Evolutionary conservation across 2,329 filamentous ascomycete species (phyloP), one percentile per base, ranked within the genome.

Genomic region (Cladosporium sp.): DNA sequence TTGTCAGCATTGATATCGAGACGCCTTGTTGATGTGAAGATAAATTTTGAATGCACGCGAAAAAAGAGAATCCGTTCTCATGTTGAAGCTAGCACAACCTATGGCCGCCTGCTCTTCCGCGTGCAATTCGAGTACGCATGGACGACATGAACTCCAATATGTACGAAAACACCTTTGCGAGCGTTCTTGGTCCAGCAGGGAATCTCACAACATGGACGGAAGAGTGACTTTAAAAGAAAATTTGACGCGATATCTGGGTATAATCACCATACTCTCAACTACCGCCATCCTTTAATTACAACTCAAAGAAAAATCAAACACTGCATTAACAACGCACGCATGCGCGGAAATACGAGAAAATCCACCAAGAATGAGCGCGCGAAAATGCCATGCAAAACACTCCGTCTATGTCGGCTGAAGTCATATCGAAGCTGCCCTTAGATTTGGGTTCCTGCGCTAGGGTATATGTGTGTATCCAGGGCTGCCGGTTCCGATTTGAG

Each of bases 221-320:
- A 9, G 30, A 34, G 7, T 34, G 30, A 34, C 30, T 34, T 34
- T 34, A 34, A 34, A 34, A 34, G 30, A 52, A 40, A n/a, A 40
- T n/a, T 40, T 25, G 3, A 17, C 42, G 37, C 47, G 54, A 39
- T 49, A 49, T 56, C 54, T 47, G 54, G 54, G 54, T 56, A 56
- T 56, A 56, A 56, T 28, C 17, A 56, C 54, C 54, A 49, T 56
- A 56, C 54, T 47, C 54, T 56, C 38, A 36, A 43, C 39, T 55
- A 43, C 28, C 38, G 34, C 51, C 47, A 37, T 51, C 30, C 30
- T 34, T 34, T 2, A 34, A 34, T 34, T 34, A 34, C 30, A 34
- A 34, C 30, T 11, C 30, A 34, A 34, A 34, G 30, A 9, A 34
- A 34, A 28, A 25, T 11, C 17, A 20, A 45, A 47, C 22, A 47